Percentiles rank a stretch among this genome's conserved stretches.
These are phyloP conservation scores for Sporothrix pallida DNA, from an alignment of 2,329 filamentous ascomycete genomes.

Conservation along the genomic window DNA sequence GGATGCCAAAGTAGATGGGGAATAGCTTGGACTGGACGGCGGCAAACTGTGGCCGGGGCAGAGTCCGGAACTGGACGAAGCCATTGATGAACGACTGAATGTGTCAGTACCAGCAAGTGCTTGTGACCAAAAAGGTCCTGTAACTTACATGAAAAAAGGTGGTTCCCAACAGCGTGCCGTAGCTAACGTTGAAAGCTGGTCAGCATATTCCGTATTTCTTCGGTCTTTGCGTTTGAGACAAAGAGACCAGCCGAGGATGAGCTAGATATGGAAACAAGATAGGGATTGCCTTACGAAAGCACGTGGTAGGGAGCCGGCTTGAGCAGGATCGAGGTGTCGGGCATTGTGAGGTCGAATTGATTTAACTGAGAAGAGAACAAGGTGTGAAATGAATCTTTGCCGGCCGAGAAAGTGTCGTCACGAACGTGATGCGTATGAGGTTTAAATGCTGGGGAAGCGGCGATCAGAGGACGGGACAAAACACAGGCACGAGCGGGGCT, in stretches of 20 bases:
- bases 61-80: slow-evolving; percentile 74
- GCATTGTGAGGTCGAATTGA: slow-evolving; percentile 48
- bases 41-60: slow-evolving; percentile 81
- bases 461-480: not conserved
- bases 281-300: slow-evolving; percentile 61
- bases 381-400: not conserved
- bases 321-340: slow-evolving; percentile 57
- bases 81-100: slow-evolving; percentile 70
- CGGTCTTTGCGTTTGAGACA: not conserved
- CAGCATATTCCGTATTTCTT: slow-evolving; percentile 6
- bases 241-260: not conserved
- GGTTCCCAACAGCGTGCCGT: slow-evolving; percentile 84
- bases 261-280: not conserved
- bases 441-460: not conserved
- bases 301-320: slow-evolving; percentile 77
- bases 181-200: slow-evolving; percentile 57
- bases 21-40: slow-evolving; percentile 81
- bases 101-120: not conserved
- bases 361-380: not conserved
- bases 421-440: slow-evolving; percentile 1
- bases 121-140: not conserved
- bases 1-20: slow-evolving; percentile 86
- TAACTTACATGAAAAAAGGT: slow-evolving; percentile 81
- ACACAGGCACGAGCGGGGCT: slow-evolving; percentile 20
- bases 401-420: slow-evolving; percentile 6